phyloP scores from a whole-genome alignment of 805 yeast genomes.

The Yamadazyma ubonensis region DNA sequence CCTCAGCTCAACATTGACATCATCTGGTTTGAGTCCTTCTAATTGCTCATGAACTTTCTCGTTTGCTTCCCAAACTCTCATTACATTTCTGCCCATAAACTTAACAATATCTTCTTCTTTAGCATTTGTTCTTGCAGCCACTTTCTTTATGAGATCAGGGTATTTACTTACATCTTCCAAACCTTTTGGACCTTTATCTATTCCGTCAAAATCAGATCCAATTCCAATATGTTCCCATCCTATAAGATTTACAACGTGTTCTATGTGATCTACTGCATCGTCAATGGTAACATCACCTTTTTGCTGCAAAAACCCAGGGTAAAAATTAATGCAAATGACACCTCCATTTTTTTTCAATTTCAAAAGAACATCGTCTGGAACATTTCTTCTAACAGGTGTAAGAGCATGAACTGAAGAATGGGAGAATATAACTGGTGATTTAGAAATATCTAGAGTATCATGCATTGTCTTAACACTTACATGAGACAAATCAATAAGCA shows the following conservation, averaged over 20 bases:
- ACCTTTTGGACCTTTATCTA: conserved; percentile 47
- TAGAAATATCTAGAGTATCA: conserved; percentile 39
- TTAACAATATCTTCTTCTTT: conserved; percentile 43
- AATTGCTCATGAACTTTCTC: conserved; percentile 24
- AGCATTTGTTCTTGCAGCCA: conserved; percentile 34
- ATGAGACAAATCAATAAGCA: conserved; percentile 53
- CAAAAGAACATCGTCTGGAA: conserved; percentile 45
- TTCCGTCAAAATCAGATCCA: conserved; percentile 56
- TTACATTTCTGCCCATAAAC: conserved; percentile 46
- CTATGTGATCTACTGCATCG: conserved; percentile 47
- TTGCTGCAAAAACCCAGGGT: conserved; percentile 36
- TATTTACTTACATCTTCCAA: conserved; percentile 57
- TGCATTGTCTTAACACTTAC: conserved; percentile 49
- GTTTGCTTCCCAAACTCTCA: conserved; percentile 47
- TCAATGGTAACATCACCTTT: conserved; percentile 37
- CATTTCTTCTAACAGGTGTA: conserved; percentile 46
- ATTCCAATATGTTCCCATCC: conserved; percentile 55
- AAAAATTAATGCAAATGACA: conserved; percentile 49
- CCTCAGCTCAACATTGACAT: conserved; percentile 43
- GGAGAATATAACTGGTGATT: conserved; percentile 50
- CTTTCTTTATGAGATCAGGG: conserved; percentile 42
- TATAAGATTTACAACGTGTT: conserved; percentile 40
- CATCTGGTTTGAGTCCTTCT: conserved; percentile 27
- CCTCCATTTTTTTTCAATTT: conserved; percentile 43
- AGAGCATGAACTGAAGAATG: conserved; percentile 46